phyloP scores from a whole-genome alignment of 352 stramenopile species.

The Globisporangium recalcitrans region DNA sequence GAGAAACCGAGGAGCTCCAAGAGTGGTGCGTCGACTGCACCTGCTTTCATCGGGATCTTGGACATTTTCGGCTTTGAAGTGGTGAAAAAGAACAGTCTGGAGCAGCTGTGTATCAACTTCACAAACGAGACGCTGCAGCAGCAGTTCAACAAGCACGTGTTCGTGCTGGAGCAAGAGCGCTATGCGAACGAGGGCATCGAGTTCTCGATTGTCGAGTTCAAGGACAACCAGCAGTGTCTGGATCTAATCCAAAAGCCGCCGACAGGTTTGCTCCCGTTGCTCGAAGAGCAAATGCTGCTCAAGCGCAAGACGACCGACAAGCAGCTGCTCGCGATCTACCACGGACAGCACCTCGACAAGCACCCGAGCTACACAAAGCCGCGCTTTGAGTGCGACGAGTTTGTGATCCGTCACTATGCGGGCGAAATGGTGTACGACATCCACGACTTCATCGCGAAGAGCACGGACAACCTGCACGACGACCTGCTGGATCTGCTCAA shows the following conservation, averaged over 20 bases:
- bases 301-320: constrained; percentile 84
- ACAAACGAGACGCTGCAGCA: constrained; percentile 89
- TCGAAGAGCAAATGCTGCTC: constrained; percentile 86
- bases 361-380: constrained; percentile 68
- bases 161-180: constrained; percentile 76
- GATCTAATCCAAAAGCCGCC: constrained; percentile 82
- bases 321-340: constrained; percentile 81
- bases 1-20: constrained; percentile 15
- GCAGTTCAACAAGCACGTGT: constrained; percentile 88
- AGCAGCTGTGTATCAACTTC: constrained; percentile 91
- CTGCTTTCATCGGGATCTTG: constrained; percentile 81
- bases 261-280: constrained; percentile 65
- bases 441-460: constrained; percentile 84
- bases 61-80: constrained; percentile 92
- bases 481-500: constrained; percentile 78
- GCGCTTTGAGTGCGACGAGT: constrained; percentile 78
- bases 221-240: constrained; percentile 75
- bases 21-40: constrained; percentile 2
- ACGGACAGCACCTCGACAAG: constrained; percentile 68
- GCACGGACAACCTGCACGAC: constrained; percentile 87
- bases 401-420: constrained; percentile 83
- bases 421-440: constrained; percentile 80
- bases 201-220: constrained; percentile 76
- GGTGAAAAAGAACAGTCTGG: constrained; percentile 84
- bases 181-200: constrained; percentile 74